A percentile compares a stretch with the other conserved stretches of the same genome.
These are phyloP conservation scores for Talaromyces pinophilus DNA, from an alignment of 2,329 filamentous ascomycete genomes.

Conservation along the genomic window DNA sequence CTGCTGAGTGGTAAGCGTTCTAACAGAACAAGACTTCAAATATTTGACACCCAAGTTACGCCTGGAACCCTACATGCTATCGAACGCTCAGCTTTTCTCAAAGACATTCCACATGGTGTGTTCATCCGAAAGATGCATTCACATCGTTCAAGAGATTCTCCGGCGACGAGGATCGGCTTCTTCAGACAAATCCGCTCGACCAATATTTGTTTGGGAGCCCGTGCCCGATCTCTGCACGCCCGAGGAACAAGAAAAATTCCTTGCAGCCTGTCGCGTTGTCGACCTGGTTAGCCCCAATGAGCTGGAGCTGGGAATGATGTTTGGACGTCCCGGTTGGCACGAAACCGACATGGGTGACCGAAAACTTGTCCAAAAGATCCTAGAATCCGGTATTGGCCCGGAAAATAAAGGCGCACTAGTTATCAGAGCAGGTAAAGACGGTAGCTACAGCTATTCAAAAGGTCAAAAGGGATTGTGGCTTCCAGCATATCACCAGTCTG, in stretches of 20 bases:
- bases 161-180: conserved; percentile 47
- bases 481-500: conserved; percentile 68
- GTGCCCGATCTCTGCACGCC: conserved; percentile 84
- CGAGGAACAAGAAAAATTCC: conserved; percentile 57
- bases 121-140: conserved; percentile 72
- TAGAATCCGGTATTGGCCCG: conserved; percentile 41
- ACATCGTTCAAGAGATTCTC: conserved; percentile 71
- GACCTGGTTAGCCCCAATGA: conserved; percentile 78
- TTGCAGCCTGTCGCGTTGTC: conserved; percentile 55
- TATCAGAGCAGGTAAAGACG: conserved; percentile 64
- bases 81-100: conserved; percentile 65
- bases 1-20: conserved; percentile 2
- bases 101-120: conserved; percentile 87
- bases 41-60: conserved; percentile 86
- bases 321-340: conserved; percentile 57
- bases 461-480: conserved; percentile 61
- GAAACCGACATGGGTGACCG: conserved; percentile 32
- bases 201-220: conserved; percentile 91
- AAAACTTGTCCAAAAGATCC: conserved; percentile 38
- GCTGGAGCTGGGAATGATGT: conserved; percentile 81
- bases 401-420: conserved; percentile 43
- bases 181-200: conserved; percentile 50
- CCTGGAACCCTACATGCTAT: conserved; percentile 71
- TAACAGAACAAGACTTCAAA: conserved; percentile 65
- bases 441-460: conserved; percentile 52